Evolutionary conservation across 1,284 basidiomycete genomes (phyloP).

Genomic region (Pseudozyma thailandica): DNA sequence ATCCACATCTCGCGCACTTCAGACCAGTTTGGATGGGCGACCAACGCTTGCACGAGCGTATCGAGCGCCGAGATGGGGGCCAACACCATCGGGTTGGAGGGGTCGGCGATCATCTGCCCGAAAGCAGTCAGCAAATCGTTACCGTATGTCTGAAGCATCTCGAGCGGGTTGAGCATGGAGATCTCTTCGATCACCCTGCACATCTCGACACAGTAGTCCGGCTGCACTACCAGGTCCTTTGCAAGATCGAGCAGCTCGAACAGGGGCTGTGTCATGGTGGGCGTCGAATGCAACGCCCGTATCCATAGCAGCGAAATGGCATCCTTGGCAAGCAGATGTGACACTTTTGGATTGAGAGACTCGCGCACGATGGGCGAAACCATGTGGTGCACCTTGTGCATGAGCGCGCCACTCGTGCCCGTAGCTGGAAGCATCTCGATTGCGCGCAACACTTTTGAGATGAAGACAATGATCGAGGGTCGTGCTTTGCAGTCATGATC

Average conservation of each 20-base stretch:
- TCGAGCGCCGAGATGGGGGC: slow-evolving; percentile 56
- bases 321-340: slow-evolving; percentile 61
- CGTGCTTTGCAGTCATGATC: slow-evolving; percentile 61
- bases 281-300: slow-evolving; percentile 57
- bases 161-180: slow-evolving; percentile 57
- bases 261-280: slow-evolving; percentile 57
- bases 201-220: slow-evolving; percentile 61
- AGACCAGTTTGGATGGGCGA: slow-evolving; percentile 37
- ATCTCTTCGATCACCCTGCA: slow-evolving; percentile 60
- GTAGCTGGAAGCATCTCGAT: slow-evolving; percentile 49
- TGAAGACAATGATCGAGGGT: slow-evolving; percentile 62
- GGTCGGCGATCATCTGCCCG: slow-evolving; percentile 54
- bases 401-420: slow-evolving; percentile 35
- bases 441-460: slow-evolving; percentile 60
- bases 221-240: slow-evolving; percentile 51
- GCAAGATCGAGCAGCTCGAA: slow-evolving; percentile 55
- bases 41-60: slow-evolving; percentile 54
- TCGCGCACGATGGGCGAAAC: slow-evolving; percentile 60
- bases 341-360: slow-evolving; percentile 46
- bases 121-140: slow-evolving; percentile 48
- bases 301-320: slow-evolving; percentile 62
- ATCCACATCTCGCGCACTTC: slow-evolving; percentile 40
- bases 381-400: slow-evolving; percentile 55
- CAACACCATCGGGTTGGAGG: slow-evolving; percentile 54
- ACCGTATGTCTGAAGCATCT: slow-evolving; percentile 54